phyloP scores from a whole-genome alignment of 2,329 filamentous ascomycete species.

The Catunica adiposa region DNA sequence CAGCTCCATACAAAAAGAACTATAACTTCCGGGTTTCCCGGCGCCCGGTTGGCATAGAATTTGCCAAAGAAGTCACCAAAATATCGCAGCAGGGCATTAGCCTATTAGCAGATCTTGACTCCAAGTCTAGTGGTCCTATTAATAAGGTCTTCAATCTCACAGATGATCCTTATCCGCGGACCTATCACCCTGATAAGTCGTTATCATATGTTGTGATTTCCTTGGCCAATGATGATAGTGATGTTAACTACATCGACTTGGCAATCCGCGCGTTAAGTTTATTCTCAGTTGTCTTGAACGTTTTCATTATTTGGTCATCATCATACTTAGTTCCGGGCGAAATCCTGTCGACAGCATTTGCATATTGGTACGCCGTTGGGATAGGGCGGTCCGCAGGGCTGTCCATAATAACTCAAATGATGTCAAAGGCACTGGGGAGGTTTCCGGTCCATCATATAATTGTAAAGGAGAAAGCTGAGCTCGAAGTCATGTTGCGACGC shows the following conservation, averaged over 20 bases:
- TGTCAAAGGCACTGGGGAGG: not conserved
- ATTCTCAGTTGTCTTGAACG: not conserved
- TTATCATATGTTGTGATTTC: constrained; percentile 2
- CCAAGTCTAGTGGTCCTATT: not conserved
- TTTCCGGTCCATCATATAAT: not conserved
- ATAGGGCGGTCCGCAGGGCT: not conserved
- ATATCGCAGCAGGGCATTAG: not conserved
- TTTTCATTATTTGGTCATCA: not conserved
- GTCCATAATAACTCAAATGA: not conserved
- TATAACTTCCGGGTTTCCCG: not conserved
- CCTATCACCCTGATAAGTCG: not conserved
- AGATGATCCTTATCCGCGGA: not conserved
- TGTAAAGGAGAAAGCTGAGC: not conserved
- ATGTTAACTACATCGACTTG: not conserved
- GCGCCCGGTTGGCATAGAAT: not conserved
- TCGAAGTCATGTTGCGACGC: not conserved
- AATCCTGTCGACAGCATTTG: not conserved
- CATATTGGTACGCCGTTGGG: not conserved
- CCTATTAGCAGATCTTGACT: not conserved
- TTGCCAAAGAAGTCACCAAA: not conserved
- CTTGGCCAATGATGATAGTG: not conserved
- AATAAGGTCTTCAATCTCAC: not conserved
- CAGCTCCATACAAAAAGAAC: not conserved
- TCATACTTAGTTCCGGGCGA: not conserved
- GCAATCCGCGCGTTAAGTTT: not conserved